Conservation (phyloP, 2,329 filamentous ascomycete genomes). For the Podosphaera xanthii region DNA sequence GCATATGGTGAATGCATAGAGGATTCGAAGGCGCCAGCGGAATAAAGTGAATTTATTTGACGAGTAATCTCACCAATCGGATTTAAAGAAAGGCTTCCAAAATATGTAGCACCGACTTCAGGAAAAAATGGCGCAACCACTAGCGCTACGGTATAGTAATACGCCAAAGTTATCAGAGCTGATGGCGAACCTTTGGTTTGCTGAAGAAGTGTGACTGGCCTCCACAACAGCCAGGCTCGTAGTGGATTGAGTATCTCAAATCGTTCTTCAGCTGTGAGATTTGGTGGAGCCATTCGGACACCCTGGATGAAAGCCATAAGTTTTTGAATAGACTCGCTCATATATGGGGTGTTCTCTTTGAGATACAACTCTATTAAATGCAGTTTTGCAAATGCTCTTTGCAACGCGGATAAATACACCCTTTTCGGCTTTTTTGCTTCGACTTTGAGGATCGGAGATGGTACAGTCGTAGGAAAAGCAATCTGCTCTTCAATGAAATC, state of each 20-base stretch:
- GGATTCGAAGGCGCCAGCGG: conserved; percentile 31
- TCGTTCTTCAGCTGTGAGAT: conserved; percentile 54
- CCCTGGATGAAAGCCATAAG: conserved; percentile 51
- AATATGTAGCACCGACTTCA: conserved; percentile 74
- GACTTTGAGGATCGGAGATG: conserved; percentile 36
- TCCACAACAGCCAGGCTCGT: conserved; percentile 87
- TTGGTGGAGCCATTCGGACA: conserved; percentile 45
- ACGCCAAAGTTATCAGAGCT: conserved; percentile 62
- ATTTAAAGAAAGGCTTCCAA: conserved; percentile 53
- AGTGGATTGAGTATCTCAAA: conserved; percentile 78
- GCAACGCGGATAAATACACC: conserved; percentile 47
- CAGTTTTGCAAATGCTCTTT: conserved; percentile 42
- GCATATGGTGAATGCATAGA: conserved; percentile 37
- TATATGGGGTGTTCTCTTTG: conserved; percentile 45
- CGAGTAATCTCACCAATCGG: conserved; percentile 74
- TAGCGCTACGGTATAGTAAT: conserved; percentile 77
- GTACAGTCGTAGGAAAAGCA: conserved; percentile 44
- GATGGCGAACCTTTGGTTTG: conserved; percentile 52
- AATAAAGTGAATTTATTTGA: conserved; percentile 46
- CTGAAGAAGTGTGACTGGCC: conserved; percentile 66
- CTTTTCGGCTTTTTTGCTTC: conserved; percentile 36
- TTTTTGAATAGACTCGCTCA: conserved; percentile 39
- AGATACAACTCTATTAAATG: conserved; percentile 45
- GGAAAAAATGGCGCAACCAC: conserved; percentile 80
- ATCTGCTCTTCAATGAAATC: conserved; percentile 64